phyloP scores from a whole-genome alignment of 1,284 basidiomycete genomes.

The Trametes pubescens region DNA sequence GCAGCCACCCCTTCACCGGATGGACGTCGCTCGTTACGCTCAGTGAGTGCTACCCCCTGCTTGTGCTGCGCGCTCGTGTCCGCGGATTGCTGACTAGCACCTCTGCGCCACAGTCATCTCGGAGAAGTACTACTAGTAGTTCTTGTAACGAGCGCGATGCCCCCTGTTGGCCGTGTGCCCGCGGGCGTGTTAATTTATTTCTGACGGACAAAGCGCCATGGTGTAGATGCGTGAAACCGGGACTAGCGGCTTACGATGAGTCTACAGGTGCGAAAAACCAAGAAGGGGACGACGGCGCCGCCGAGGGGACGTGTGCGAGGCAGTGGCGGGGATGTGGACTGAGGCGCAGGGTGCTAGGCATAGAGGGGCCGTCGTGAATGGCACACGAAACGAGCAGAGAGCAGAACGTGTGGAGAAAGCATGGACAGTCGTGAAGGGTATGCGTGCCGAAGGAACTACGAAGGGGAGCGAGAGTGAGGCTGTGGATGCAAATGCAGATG shows the following conservation, averaged over 20 bases:
- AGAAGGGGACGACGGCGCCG: slow-evolving; percentile 16
- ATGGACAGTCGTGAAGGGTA: slow-evolving; percentile 26
- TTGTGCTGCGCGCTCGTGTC: background rate
- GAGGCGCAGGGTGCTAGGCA: background rate
- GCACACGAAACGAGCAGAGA: slow-evolving; percentile 5
- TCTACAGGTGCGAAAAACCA: slow-evolving; percentile 6
- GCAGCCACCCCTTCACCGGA: slow-evolving; percentile 91
- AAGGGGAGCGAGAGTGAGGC: background rate
- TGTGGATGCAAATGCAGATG: slow-evolving; percentile 2
- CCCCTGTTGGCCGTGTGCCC: background rate
- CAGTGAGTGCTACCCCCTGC: slow-evolving; percentile 55
- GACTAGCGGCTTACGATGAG: background rate
- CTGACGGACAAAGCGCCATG: background rate
- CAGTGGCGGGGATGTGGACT: background rate
- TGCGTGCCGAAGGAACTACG: background rate
- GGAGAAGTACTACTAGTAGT: slow-evolving; percentile 50
- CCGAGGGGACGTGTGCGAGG: slow-evolving; percentile 4
- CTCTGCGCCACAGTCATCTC: slow-evolving; percentile 46
- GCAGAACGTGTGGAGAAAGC: slow-evolving; percentile 23
- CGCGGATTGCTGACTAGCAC: background rate
- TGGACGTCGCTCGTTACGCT: slow-evolving; percentile 89
- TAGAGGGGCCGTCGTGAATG: background rate
- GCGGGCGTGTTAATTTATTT: slow-evolving; percentile 8
- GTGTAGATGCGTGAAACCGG: background rate
- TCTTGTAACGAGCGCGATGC: background rate